phyloP scores from a whole-genome alignment of 148 eudicot species.

The Amaranthus palmeri region DNA sequence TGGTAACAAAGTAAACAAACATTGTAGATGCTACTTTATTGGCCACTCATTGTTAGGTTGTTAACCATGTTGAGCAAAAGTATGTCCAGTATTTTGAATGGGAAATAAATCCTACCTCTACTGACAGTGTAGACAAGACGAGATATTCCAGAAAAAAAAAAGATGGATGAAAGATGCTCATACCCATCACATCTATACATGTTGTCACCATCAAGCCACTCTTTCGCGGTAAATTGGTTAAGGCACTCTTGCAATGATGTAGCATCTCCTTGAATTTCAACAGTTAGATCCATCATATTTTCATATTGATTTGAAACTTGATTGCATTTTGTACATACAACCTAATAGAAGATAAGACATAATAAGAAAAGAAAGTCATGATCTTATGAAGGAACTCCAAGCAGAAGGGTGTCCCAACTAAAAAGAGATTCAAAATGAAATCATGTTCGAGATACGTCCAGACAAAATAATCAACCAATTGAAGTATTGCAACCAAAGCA shows the following conservation, averaged over 20 bases:
- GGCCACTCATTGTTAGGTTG: not conserved
- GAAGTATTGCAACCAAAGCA: not conserved
- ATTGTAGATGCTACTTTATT: no score
- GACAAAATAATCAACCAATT: not conserved
- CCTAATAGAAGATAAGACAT: conserved; percentile 34
- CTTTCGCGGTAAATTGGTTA: conserved; percentile 76
- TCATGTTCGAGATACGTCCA: not conserved
- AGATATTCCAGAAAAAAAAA: not conserved
- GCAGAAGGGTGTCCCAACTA: not conserved
- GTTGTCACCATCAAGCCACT: conserved; percentile 87
- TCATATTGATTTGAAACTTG: conserved; percentile 80
- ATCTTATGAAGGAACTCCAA: not conserved
- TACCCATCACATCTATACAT: conserved; percentile 96
- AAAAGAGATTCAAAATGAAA: not conserved
- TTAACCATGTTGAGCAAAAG: not conserved
- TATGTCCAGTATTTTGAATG: no score
- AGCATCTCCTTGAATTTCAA: conserved; percentile 86
- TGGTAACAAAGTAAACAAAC: no score
- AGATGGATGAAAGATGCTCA: conserved; percentile 10
- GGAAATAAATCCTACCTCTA: not conserved
- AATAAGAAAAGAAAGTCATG: not conserved
- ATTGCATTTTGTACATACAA: conserved; percentile 67
- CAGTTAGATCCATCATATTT: conserved; percentile 94
- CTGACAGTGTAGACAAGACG: not conserved
- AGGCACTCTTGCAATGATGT: conserved; percentile 83